These are phyloP conservation scores for Chlamydomonas schloesseri DNA, from an alignment of 139 green algal species.

Conservation along the genomic window DNA sequence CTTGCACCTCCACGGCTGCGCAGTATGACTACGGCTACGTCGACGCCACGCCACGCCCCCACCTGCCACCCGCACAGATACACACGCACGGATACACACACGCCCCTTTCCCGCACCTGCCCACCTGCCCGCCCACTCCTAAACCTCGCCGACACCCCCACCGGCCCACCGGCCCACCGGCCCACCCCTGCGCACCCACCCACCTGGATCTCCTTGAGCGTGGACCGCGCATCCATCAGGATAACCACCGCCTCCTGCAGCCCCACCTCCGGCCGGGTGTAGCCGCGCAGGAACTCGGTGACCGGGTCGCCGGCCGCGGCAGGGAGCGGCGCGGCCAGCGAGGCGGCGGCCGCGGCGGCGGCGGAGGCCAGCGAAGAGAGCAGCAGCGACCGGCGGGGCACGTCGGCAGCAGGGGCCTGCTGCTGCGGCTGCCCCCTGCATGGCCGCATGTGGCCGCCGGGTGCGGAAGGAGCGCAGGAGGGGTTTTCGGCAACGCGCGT, in stretches of 20 bases:
- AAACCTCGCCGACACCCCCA: neutral
- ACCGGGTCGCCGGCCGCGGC: neutral
- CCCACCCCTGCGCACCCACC: too few species aligned
- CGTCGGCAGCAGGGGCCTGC: too few species aligned
- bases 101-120: too few species aligned
- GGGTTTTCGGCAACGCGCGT: too few species aligned
- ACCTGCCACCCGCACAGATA: too few species aligned
- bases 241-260: conserved; percentile 37
- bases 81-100: too few species aligned
- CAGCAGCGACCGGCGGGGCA: neutral
- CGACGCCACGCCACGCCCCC: too few species aligned
- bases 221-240: conserved; percentile 39
- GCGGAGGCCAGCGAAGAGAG: neutral
- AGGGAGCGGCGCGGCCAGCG: neutral
- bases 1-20: too few species aligned
- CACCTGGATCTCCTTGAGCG: conserved; percentile 37
- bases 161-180: neutral
- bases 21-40: too few species aligned
- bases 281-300: neutral
- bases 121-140: neutral
- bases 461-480: too few species aligned
- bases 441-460: too few species aligned
- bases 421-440: too few species aligned
- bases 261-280: conserved; percentile 1
- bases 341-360: neutral